A percentile compares a stretch with the other conserved stretches of the same genome.
Evolutionary conservation across 2,329 filamentous ascomycete species (phyloP).

Genomic region (Aspergillus tubingensis): DNA sequence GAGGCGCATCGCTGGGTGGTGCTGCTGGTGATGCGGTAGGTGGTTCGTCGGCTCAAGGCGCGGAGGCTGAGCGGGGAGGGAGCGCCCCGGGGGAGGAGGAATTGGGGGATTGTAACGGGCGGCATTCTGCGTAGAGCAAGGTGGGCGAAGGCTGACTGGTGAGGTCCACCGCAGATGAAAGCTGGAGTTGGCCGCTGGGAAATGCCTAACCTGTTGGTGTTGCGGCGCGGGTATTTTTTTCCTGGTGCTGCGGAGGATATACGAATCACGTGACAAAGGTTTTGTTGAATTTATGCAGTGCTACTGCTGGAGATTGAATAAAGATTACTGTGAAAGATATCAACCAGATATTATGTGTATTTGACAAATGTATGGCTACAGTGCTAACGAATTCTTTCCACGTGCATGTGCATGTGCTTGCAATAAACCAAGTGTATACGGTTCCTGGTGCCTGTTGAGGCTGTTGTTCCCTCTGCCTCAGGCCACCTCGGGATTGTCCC

Average conservation of each 20-base stretch:
- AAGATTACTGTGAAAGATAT: neutral
- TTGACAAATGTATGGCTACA: too few relatives aligned
- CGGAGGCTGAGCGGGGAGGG: conserved; percentile 34
- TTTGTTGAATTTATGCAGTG: neutral
- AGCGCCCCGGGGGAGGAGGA: conserved; percentile 65
- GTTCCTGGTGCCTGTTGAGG: neutral
- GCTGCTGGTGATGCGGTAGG: conserved; percentile 10
- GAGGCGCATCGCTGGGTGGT: conserved; percentile 29
- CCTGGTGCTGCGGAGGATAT: neutral
- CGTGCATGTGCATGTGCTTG: neutral
- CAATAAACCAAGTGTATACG: neutral
- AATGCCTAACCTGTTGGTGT: neutral
- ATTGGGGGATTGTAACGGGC: conserved; percentile 57
- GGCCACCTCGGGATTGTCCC: conserved; percentile 16
- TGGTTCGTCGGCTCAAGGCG: conserved; percentile 26
- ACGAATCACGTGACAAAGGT: neutral
- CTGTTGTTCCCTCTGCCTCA: conserved; percentile 11
- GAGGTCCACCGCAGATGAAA: neutral
- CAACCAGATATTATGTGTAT: too few relatives aligned
- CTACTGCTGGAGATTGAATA: neutral
- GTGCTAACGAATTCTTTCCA: too few relatives aligned
- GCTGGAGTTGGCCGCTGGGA: neutral
- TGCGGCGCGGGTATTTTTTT: neutral
- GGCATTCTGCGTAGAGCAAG: conserved; percentile 17
- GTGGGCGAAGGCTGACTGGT: too few relatives aligned